Percentiles rank a stretch among this genome's conserved stretches.
Evolutionary conservation across 495 filamentous ascomycete species (phyloP).

Genomic region (Xylaria acuta): DNA sequence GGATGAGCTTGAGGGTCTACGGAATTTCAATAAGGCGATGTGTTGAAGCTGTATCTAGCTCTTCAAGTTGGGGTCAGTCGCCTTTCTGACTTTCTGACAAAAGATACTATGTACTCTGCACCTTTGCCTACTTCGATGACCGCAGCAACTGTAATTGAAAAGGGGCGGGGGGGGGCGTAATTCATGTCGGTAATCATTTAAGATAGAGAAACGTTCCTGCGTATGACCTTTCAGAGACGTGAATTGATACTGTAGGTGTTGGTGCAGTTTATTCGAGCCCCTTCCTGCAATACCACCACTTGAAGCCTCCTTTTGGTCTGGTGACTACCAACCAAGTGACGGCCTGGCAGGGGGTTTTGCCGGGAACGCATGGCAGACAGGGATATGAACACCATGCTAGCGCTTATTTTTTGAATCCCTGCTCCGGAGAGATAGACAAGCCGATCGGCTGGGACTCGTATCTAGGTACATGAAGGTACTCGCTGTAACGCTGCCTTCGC

Average conservation of each 20-base stretch:
- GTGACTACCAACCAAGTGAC: slow-evolving; percentile 9
- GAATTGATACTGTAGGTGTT: not conserved
- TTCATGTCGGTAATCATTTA: not conserved
- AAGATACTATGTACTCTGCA: slow-evolving; percentile 8
- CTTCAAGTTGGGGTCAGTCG: not conserved
- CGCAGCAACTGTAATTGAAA: not conserved
- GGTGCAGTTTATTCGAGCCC: not conserved
- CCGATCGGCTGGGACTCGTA: slow-evolving; percentile 33
- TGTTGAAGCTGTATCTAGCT: not conserved
- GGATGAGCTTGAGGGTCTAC: not conserved
- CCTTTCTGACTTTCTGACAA: not conserved
- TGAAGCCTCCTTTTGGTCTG: slow-evolving; percentile 17
- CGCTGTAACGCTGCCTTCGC: slow-evolving; percentile 21
- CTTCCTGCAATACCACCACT: slow-evolving; percentile 16
- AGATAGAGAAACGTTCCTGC: slow-evolving; percentile 4
- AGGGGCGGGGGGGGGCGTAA: not conserved
- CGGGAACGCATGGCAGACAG: slow-evolving; percentile 28
- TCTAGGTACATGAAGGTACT: slow-evolving; percentile 32
- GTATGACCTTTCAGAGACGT: not conserved
- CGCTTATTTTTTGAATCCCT: slow-evolving; percentile 39
- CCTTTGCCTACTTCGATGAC: not conserved
- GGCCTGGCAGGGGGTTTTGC: slow-evolving; percentile 22
- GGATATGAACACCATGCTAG: slow-evolving; percentile 27
- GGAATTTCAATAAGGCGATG: not conserved
- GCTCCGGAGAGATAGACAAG: slow-evolving; percentile 40